phyloP scores from a whole-genome alignment of 495 filamentous ascomycete genomes.

The Gamarada debralockiae region DNA sequence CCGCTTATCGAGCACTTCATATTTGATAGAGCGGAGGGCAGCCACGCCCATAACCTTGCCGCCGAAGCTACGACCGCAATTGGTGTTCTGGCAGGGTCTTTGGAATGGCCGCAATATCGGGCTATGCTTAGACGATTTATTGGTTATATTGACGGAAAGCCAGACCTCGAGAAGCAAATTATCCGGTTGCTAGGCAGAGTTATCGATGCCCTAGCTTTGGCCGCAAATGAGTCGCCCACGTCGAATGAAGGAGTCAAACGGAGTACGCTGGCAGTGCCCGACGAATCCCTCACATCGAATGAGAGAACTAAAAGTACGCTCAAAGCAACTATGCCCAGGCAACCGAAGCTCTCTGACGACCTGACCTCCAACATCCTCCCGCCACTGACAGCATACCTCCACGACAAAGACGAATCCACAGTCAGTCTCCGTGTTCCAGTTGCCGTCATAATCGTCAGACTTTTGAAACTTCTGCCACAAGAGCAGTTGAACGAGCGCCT shows the following conservation, averaged over 20 bases:
- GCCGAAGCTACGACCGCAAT: constrained; percentile 78
- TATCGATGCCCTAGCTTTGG: constrained; percentile 65
- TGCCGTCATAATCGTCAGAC: constrained; percentile 79
- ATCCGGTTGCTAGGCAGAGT: constrained; percentile 77
- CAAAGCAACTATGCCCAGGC: constrained; percentile 60
- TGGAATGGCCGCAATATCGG: constrained; percentile 91
- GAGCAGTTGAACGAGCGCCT: constrained; percentile 66
- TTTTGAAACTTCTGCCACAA: constrained; percentile 73
- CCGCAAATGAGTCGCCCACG: constrained; percentile 29
- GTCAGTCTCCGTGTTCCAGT: constrained; percentile 89
- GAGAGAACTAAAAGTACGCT: constrained; percentile 34
- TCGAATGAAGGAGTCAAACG: not conserved
- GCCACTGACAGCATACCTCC: constrained; percentile 71
- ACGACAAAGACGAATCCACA: constrained; percentile 88
- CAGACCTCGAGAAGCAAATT: constrained; percentile 80
- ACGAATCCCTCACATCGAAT: not conserved
- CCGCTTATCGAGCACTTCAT: constrained; percentile 93
- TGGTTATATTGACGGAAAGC: constrained; percentile 73
- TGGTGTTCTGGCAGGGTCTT: constrained; percentile 62
- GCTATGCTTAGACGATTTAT: constrained; percentile 77
- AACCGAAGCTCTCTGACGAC: constrained; percentile 68
- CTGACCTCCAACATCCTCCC: constrained; percentile 73
- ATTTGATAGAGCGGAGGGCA: constrained; percentile 71
- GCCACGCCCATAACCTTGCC: constrained; percentile 76
- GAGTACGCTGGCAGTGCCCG: not conserved